These are phyloP conservation scores for Amanita rimosa DNA, from an alignment of 768 basidiomycete species.

Conservation along the genomic window DNA sequence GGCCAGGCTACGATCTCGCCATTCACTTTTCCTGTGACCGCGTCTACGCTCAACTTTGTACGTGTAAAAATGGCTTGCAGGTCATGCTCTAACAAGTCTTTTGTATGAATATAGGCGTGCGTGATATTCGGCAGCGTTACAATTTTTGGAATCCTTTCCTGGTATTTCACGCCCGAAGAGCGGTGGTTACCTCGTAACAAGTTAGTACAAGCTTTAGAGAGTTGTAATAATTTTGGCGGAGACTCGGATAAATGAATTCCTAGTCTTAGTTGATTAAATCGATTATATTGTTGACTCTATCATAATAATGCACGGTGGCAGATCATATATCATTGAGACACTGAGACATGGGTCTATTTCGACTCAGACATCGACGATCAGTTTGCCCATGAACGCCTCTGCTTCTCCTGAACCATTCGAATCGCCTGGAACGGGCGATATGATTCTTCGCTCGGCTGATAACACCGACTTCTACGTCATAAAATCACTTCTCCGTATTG, in stretches of 20 bases:
- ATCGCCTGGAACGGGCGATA: slow-evolving; percentile 9
- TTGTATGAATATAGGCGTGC: slow-evolving; percentile 27
- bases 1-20: slow-evolving; percentile 72
- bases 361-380: no score
- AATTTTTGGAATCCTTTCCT: slow-evolving; percentile 64
- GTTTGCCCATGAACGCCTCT: no score
- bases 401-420: background rate
- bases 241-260: no score
- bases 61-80: slow-evolving; percentile 16
- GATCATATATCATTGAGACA: no score
- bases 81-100: background rate
- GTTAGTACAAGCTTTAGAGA: slow-evolving; percentile 37
- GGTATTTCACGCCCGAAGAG: slow-evolving; percentile 71
- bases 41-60: slow-evolving; percentile 78
- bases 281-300: no score
- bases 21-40: slow-evolving; percentile 75
- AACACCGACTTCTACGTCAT: slow-evolving; percentile 18
- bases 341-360: no score
- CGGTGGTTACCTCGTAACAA: slow-evolving; percentile 69
- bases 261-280: no score
- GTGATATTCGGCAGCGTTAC: slow-evolving; percentile 80
- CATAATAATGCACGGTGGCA: no score
- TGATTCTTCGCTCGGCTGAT: slow-evolving; percentile 18
- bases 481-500: slow-evolving; percentile 14
- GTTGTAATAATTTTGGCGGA: no score